Percentiles rank a stretch among this genome's conserved stretches.
Conservation (phyloP, 352 stramenopile genomes). For the Globisporangium takayamanum region DNA sequence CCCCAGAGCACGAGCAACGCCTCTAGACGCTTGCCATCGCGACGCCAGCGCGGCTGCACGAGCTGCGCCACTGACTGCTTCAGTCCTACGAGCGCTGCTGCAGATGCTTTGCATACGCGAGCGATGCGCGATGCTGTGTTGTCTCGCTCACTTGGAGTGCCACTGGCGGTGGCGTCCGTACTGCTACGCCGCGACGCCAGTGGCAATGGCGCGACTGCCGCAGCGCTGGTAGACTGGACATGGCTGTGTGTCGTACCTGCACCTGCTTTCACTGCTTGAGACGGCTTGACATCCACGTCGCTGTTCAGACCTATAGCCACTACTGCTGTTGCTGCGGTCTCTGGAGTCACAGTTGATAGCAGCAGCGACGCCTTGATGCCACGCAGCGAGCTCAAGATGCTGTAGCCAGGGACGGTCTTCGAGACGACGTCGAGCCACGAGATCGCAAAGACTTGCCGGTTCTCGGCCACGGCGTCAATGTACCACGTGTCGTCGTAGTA, state of each 20-base stretch:
- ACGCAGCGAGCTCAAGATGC: conserved; percentile 1
- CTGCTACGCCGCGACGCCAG: no score
- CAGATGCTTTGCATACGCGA: no score
- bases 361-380: conserved; percentile 2
- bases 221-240: no score
- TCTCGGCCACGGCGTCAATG: conserved; percentile 5
- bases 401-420: conserved; percentile 9
- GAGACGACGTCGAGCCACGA: conserved; percentile 7
- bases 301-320: neutral
- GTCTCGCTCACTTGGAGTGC: no score
- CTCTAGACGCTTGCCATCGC: conserved; percentile 3
- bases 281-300: no score
- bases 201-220: no score
- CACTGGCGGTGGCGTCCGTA: no score
- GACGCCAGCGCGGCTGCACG: conserved; percentile 2
- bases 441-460: neutral
- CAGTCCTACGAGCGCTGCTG: neutral
- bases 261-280: no score
- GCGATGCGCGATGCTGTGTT: no score
- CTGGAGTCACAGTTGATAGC: neutral
- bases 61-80: neutral
- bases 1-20: conserved; percentile 5
- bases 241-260: no score
- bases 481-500: conserved; percentile 7
- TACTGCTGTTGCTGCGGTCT: neutral